A percentile compares a stretch with the other conserved stretches of the same genome.
phyloP scores from a whole-genome alignment of 1,139 yeast species.

The Lizanozyma gosingica region DNA sequence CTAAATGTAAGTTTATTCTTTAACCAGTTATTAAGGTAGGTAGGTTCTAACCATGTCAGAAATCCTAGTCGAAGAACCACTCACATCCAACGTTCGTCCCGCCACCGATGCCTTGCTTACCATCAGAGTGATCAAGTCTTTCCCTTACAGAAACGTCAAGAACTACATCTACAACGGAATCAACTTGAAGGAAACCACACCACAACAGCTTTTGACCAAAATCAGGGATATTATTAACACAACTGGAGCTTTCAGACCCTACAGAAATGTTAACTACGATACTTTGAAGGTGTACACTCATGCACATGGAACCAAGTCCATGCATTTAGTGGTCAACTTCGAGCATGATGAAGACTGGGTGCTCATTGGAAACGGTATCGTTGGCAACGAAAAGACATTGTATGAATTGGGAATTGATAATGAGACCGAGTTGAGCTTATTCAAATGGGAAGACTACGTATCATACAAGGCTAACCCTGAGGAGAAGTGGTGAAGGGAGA shows the following conservation, averaged over 20 bases:
- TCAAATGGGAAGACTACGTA: constrained; percentile 56
- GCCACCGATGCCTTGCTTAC: constrained; percentile 68
- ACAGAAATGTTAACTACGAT: constrained; percentile 68
- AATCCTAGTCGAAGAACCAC: constrained; percentile 41
- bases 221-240: constrained; percentile 44
- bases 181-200: constrained; percentile 64
- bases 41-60: no score
- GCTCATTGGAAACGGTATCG: constrained; percentile 24
- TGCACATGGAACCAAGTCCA: constrained; percentile 92
- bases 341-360: constrained; percentile 76
- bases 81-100: constrained; percentile 62
- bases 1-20: no score
- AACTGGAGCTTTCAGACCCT: constrained; percentile 71
- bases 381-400: constrained; percentile 35
- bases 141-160: constrained; percentile 85
- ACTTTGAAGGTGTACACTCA: constrained; percentile 81
- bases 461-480: constrained; percentile 73
- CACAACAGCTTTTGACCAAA: constrained; percentile 46
- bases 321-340: constrained; percentile 84
- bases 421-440: constrained; percentile 85
- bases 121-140: constrained; percentile 79
- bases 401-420: constrained; percentile 70
- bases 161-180: constrained; percentile 67
- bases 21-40: no score
- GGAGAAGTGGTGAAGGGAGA: constrained; percentile 64